Percentiles rank a stretch among this genome's conserved stretches.
These are phyloP conservation scores for Euptelea pleiosperma DNA, from an alignment of 164 flowering plant genomes.

Conservation along the genomic window DNA sequence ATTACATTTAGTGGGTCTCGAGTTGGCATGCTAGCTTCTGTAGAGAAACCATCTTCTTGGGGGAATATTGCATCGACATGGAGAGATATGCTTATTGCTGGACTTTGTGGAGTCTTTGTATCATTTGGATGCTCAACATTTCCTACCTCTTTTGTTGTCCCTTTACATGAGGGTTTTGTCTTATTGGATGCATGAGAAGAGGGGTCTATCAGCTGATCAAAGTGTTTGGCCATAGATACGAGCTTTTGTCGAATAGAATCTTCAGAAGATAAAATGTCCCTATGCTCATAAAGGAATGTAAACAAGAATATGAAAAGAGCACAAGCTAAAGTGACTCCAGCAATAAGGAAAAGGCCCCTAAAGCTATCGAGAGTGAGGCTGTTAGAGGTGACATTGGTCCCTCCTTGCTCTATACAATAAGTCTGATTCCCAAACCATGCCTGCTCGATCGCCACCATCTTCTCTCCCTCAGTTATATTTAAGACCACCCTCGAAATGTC, in stretches of 20 bases:
- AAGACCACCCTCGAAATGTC: slow-evolving; percentile 41
- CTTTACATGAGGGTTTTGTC: no score
- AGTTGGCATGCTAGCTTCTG: no score
- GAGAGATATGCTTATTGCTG: no score
- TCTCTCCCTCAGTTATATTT: no score
- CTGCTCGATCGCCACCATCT: slow-evolving; percentile 26
- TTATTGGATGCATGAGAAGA: no score
- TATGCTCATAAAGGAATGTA: slow-evolving; percentile 21
- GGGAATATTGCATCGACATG: no score
- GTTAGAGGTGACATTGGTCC: neutral
- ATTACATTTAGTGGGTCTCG: no score
- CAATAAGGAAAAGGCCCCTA: slow-evolving; percentile 36
- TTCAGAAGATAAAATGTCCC: slow-evolving; percentile 3
- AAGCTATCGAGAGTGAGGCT: slow-evolving; percentile 12
- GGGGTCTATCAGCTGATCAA: no score
- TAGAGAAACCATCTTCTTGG: no score
- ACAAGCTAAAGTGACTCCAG: slow-evolving; percentile 25
- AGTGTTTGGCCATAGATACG: slow-evolving; percentile 2
- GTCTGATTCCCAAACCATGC: slow-evolving; percentile 26
- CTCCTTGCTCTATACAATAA: slow-evolving; percentile 9
- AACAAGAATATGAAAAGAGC: slow-evolving; percentile 19
- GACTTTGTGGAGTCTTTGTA: no score
- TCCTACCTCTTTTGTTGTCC: no score
- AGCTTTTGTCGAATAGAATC: slow-evolving; percentile 17
- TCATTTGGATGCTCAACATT: no score